Base-by-base conservation (phyloP, 2,329 filamentous ascomycete species). In the Saccharata proteae region DNA sequence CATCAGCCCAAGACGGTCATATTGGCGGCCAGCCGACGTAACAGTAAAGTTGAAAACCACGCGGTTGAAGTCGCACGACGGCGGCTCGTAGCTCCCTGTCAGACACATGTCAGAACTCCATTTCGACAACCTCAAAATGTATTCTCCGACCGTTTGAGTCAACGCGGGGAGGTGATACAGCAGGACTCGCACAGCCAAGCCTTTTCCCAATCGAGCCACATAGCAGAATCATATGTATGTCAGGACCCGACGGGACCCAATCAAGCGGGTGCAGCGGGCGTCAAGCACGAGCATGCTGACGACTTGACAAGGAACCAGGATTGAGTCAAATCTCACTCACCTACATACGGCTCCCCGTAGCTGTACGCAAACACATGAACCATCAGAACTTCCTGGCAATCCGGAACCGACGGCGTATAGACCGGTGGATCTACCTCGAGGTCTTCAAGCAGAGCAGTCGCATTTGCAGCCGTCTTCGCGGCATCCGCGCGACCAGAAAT, bases 31-130 rank as follows among this genome's bases (percentile, higher is more conserved):
- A 38, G 63, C 60, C 7, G 77, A 80, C 1, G 71, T 71, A 10
- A 80, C 76, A 1, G 79, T 86, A 42, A 90, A 69, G 46, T 85
- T 84, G 52, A 90, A 72, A 15, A 72, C 67, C 11, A 86, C 77
- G 19, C 74, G 69, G 47, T 84, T 79, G 59, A 88, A 90, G 11
- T 65, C 54, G 52, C 77, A 84, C 16, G 55, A 45, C 1, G 80
- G 79, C 9, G 81, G 81, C 2, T 55, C 61, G 47, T 83, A 85
- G 11, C 62, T 52, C 26, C 71, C 74, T 78, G 36, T 37, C 29
- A 30, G 13, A 31, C 17, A 11, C 6, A 22, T 26, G 5, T 35
- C 30, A 35, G 32, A 13, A 13, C 16, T 25, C 17, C 23, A 32
- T 26, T 17, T 26, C n/a, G n/a, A n/a, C n/a, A n/a, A n/a, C n/a